These are phyloP conservation scores for Candida vaughaniae DNA, from an alignment of 805 yeast species.

Conservation along the genomic window DNA sequence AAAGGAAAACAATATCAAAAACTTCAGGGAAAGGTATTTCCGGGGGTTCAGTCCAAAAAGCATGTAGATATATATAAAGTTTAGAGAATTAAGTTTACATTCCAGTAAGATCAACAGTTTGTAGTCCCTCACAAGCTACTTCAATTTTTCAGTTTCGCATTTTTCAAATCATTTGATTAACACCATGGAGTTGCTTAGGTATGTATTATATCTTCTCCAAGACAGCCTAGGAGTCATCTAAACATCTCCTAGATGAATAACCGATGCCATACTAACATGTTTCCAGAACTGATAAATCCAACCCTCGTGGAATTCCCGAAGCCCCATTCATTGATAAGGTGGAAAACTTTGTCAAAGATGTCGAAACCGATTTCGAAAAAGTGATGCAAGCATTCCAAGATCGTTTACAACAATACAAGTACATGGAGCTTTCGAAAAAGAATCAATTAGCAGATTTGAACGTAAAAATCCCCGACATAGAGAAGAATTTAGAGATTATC, in stretches of 20 bases:
- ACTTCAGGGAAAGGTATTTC: constrained; percentile 77
- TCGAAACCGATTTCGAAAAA: constrained; percentile 63
- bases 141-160: neutral
- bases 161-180: neutral
- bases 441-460: constrained; percentile 52
- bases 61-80: constrained; percentile 14
- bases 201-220: neutral
- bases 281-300: constrained; percentile 54
- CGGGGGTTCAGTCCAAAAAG: constrained; percentile 53
- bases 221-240: neutral
- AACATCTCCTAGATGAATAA: neutral
- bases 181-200: neutral
- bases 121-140: no score
- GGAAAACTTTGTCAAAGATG: constrained; percentile 65
- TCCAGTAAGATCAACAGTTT: neutral
- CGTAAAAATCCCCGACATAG: constrained; percentile 86
- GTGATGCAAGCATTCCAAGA: constrained; percentile 79
- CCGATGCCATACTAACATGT: constrained; percentile 1
- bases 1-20: constrained; percentile 46
- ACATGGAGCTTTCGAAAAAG: constrained; percentile 66
- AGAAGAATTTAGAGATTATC: constrained; percentile 78
- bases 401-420: constrained; percentile 84
- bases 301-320: constrained; percentile 94
- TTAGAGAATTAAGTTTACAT: neutral
- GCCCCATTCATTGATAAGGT: constrained; percentile 92